phyloP scores from a whole-genome alignment of 805 yeast species.

The Komagataella mondaviorum region DNA sequence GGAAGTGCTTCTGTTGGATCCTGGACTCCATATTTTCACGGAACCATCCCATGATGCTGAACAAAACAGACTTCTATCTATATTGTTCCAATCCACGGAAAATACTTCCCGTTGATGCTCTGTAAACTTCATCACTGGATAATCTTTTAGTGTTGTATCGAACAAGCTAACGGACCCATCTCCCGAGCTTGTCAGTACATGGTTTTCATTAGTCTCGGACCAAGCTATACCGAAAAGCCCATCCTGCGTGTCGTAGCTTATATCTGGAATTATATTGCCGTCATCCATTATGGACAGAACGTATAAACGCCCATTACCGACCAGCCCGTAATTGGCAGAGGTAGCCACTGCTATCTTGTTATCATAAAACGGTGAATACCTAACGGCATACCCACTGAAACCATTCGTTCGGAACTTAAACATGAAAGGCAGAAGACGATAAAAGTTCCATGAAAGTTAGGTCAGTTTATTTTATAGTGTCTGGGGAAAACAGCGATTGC shows the following conservation, averaged over 20 bases:
- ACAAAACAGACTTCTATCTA: slow-evolving; percentile 43
- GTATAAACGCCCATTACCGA: slow-evolving; percentile 81
- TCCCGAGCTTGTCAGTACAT: slow-evolving; percentile 70
- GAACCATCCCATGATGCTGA: slow-evolving; percentile 91
- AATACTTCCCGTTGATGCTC: slow-evolving; percentile 49
- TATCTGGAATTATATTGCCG: slow-evolving; percentile 45
- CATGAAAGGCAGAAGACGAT: slow-evolving; percentile 25
- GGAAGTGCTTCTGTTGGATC: slow-evolving; percentile 29
- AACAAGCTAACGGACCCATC: slow-evolving; percentile 82
- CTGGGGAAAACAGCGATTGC: slow-evolving; percentile 2
- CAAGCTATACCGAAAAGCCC: slow-evolving; percentile 80
- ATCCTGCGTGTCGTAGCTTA: slow-evolving; percentile 80
- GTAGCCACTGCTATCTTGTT: slow-evolving; percentile 82
- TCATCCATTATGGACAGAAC: slow-evolving; percentile 52
- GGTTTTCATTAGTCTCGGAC: slow-evolving; percentile 88
- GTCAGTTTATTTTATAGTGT: background rate
- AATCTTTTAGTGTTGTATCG: slow-evolving; percentile 53
- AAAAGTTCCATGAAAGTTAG: background rate
- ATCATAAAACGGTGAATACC: slow-evolving; percentile 87
- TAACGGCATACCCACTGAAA: slow-evolving; percentile 75
- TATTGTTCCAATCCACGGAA: slow-evolving; percentile 22
- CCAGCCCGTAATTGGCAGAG: slow-evolving; percentile 86
- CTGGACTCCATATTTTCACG: slow-evolving; percentile 66
- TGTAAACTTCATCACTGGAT: slow-evolving; percentile 59
- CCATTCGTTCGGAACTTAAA: slow-evolving; percentile 63